Evolutionary conservation across 768 basidiomycete species (phyloP).

Genomic region (Rhodotorula toruloides): DNA sequence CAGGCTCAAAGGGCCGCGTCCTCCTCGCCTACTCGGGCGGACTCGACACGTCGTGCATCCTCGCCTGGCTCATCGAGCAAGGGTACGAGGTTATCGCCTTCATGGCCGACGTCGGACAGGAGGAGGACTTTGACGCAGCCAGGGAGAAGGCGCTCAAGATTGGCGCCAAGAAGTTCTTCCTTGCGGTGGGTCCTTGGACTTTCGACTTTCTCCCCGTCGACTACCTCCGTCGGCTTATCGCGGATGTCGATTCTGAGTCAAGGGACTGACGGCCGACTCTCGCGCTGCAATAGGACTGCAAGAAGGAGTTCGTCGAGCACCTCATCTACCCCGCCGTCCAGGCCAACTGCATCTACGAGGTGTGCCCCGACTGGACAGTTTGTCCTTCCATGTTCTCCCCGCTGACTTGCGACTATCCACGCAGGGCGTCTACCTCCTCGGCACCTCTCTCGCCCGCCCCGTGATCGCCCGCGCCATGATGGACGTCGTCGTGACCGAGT

Average conservation of each 20-base stretch:
- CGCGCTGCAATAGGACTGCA: constrained; percentile 70
- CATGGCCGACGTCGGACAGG: constrained; percentile 78
- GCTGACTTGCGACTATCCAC: no score
- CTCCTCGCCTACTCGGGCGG: constrained; percentile 97
- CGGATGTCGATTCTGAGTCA: no score
- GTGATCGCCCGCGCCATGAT: constrained; percentile 99
- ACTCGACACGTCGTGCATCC: constrained; percentile 97
- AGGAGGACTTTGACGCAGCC: constrained; percentile 87
- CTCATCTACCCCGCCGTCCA: constrained; percentile 98
- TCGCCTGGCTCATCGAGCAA: constrained; percentile 97
- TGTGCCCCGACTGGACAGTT: constrained; percentile 43
- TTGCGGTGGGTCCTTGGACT: constrained; percentile 57
- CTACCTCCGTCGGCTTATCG: no score
- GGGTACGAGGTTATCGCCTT: constrained; percentile 96
- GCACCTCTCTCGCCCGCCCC: constrained; percentile 94
- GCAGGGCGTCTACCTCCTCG: constrained; percentile 91
- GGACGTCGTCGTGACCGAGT: constrained; percentile 76
- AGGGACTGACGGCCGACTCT: neutral
- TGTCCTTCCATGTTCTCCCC: neutral
- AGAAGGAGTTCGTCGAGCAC: constrained; percentile 88
- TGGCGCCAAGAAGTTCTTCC: constrained; percentile 93
- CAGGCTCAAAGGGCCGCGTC: constrained; percentile 52
- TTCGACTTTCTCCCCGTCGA: neutral
- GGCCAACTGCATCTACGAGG: constrained; percentile 98
- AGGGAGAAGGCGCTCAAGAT: constrained; percentile 79